These are phyloP conservation scores for Cladosporium oxysporum DNA, from an alignment of 2,329 filamentous ascomycete species.

Conservation along the genomic window DNA sequence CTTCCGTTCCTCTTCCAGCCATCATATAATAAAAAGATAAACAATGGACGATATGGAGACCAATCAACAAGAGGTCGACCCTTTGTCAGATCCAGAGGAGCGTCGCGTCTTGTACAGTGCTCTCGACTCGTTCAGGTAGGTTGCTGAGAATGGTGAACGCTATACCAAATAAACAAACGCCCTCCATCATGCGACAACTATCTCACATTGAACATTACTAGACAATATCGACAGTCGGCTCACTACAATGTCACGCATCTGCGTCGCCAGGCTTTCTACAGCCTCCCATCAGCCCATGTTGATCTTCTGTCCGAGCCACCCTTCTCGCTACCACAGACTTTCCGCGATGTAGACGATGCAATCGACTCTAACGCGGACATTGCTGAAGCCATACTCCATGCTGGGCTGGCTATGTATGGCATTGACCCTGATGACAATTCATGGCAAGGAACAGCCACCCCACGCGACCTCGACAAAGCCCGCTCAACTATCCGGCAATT, in stretches of 20 bases:
- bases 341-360: conserved; percentile 78
- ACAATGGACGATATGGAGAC: neutral
- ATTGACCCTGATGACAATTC: conserved; percentile 50
- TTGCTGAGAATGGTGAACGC: neutral
- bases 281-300: conserved; percentile 81
- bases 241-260: conserved; percentile 91
- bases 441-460: conserved; percentile 71
- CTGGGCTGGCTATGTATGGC: conserved; percentile 68
- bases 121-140: conserved; percentile 86
- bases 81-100: conserved; percentile 75
- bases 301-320: conserved; percentile 77
- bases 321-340: conserved; percentile 77
- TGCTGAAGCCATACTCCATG: conserved; percentile 73
- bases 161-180: neutral
- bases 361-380: conserved; percentile 87
- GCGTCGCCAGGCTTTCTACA: conserved; percentile 89
- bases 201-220: conserved; percentile 25
- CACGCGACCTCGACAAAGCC: conserved; percentile 82
- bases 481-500: conserved; percentile 90
- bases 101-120: conserved; percentile 75
- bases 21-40: neutral
- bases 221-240: conserved; percentile 71
- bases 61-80: conserved; percentile 1
- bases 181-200: neutral
- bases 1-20: neutral